phyloP scores from a whole-genome alignment of 2,329 filamentous ascomycete species.

The Diaporthe longicolla region DNA sequence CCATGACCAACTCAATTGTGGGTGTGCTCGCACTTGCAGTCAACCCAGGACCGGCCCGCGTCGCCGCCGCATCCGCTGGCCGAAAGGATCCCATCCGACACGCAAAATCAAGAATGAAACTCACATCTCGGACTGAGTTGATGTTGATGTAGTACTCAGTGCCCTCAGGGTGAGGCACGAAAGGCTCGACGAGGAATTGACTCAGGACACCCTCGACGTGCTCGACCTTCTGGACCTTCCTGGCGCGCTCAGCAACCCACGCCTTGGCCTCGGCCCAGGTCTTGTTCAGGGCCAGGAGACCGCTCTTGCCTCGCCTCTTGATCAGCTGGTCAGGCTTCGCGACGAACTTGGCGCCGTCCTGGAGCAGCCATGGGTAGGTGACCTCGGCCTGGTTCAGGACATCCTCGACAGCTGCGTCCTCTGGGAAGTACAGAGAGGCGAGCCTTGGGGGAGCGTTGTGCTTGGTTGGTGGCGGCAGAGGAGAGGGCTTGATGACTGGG shows the following conservation, averaged over 20 bases:
- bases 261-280: constrained; percentile 93
- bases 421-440: constrained; percentile 92
- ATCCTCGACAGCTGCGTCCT: constrained; percentile 84
- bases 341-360: constrained; percentile 89
- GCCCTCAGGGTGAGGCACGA: constrained; percentile 93
- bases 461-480: constrained; percentile 84
- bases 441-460: constrained; percentile 95
- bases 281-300: constrained; percentile 96
- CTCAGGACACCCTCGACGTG: constrained; percentile 88
- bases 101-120: constrained; percentile 53
- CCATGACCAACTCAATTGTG: neutral
- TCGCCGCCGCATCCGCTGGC: constrained; percentile 17
- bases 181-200: constrained; percentile 98
- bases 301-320: constrained; percentile 99
- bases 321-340: constrained; percentile 99
- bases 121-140: constrained; percentile 99
- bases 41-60: neutral
- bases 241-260: constrained; percentile 93
- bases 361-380: constrained; percentile 96
- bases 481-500: constrained; percentile 96
- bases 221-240: constrained; percentile 95
- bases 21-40: constrained; percentile 38
- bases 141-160: constrained; percentile 99
- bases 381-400: constrained; percentile 96
- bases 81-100: constrained; percentile 26